A percentile compares a stretch with the other conserved stretches of the same genome.
Conservation (phyloP, 257 asterid species). For the Penstemon newberryi region DNA sequence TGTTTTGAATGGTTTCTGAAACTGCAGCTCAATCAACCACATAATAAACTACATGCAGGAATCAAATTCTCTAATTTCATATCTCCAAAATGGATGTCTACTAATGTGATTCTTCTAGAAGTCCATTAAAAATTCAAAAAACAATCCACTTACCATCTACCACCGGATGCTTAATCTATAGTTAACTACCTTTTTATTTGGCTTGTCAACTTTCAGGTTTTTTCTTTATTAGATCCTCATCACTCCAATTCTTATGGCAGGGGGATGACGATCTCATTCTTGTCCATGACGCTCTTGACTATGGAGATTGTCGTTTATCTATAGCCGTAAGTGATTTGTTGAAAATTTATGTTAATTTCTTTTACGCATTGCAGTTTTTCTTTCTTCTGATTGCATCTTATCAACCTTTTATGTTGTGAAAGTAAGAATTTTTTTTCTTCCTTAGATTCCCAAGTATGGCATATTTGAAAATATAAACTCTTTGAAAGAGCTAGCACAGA, state of each 20-base stretch:
- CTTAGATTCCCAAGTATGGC: conserved; percentile 94
- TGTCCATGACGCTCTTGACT: conserved; percentile 88
- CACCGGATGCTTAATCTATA: background rate
- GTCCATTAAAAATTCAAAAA: background rate
- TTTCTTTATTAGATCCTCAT: conserved; percentile 18
- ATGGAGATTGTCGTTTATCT: conserved; percentile 94
- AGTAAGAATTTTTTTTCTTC: conserved; percentile 23
- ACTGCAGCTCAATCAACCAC: background rate
- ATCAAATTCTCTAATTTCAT: background rate
- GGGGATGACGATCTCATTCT: conserved; percentile 86
- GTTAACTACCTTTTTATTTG: background rate
- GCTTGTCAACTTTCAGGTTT: conserved; percentile 1
- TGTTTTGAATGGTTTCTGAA: background rate
- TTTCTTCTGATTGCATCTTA: background rate
- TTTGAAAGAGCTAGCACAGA: conserved; percentile 77
- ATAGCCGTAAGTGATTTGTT: conserved; percentile 67
- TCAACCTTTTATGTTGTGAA: conserved; percentile 20
- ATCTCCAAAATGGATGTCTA: background rate
- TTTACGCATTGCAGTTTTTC: background rate
- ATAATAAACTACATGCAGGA: background rate
- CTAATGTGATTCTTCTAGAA: background rate
- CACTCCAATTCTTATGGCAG: conserved; percentile 42
- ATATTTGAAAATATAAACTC: conserved; percentile 91
- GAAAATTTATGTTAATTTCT: background rate
- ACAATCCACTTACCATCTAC: background rate